phyloP scores from a whole-genome alignment of 345 rosid species.

The Syzygium oleosum region DNA sequence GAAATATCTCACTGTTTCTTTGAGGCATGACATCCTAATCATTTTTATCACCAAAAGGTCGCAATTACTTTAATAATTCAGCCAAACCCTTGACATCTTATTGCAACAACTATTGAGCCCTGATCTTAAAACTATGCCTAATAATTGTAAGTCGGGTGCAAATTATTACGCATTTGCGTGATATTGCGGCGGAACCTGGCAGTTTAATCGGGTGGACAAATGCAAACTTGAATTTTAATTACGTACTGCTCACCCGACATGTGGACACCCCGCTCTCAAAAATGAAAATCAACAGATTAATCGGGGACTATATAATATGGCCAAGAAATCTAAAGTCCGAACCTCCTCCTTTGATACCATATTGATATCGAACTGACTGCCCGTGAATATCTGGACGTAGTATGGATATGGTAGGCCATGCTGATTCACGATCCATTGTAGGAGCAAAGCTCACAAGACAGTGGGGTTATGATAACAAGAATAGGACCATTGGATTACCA shows the following conservation, averaged over 20 bases:
- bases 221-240: background rate
- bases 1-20: background rate
- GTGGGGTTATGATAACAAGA: background rate
- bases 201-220: background rate
- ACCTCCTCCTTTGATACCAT: background rate
- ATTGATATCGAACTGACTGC: background rate
- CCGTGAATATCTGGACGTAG: background rate
- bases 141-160: background rate
- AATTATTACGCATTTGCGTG: background rate
- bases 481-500: background rate
- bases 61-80: background rate
- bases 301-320: background rate
- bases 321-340: background rate
- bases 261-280: background rate
- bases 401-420: background rate
- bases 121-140: background rate
- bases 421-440: background rate
- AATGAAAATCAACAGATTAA: background rate
- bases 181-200: background rate
- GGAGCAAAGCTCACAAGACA: background rate
- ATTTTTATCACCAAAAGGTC: background rate
- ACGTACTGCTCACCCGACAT: background rate
- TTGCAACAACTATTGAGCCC: background rate
- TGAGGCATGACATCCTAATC: background rate
- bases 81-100: background rate